These are phyloP conservation scores for Fragaria nilgerrensis DNA, from an alignment of 306 rosid species.

Conservation along the genomic window DNA sequence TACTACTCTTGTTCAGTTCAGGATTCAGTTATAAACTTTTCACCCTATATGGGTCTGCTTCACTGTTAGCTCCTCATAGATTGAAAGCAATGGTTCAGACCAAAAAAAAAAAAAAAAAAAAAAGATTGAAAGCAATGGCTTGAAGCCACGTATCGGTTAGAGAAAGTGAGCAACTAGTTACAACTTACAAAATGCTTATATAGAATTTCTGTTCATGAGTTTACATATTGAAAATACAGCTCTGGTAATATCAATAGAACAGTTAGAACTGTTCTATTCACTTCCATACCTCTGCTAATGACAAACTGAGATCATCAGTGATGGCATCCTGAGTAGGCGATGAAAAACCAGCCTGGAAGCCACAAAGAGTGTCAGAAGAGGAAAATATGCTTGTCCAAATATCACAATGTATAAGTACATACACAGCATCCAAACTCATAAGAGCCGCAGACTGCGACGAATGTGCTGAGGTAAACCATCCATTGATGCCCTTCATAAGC, in stretches of 20 bases:
- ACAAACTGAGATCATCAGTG: constrained; percentile 54
- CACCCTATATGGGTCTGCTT: background rate
- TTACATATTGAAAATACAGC: background rate
- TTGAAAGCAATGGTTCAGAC: background rate
- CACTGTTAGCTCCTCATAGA: background rate
- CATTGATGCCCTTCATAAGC: constrained; percentile 49
- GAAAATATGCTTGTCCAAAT: background rate
- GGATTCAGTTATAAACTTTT: background rate
- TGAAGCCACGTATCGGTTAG: background rate
- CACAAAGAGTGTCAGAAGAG: constrained; percentile 11
- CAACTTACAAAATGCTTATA: background rate
- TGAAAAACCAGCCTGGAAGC: constrained; percentile 79
- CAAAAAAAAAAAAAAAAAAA: too few species aligned
- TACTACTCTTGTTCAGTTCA: background rate
- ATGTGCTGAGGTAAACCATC: constrained; percentile 82
- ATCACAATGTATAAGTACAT: constrained; percentile 22
- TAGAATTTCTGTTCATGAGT: background rate
- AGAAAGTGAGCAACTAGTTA: background rate
- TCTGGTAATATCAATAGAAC: background rate
- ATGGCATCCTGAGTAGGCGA: constrained; percentile 82
- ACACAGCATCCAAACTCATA: constrained; percentile 84
- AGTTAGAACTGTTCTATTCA: background rate
- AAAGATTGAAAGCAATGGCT: background rate
- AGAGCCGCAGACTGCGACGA: constrained; percentile 86
- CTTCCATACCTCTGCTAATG: constrained; percentile 66